Percentiles rank a stretch among this genome's conserved stretches.
Evolutionary conservation across 352 stramenopile species (phyloP).

Genomic region (Globisporangium spiculum): DNA sequence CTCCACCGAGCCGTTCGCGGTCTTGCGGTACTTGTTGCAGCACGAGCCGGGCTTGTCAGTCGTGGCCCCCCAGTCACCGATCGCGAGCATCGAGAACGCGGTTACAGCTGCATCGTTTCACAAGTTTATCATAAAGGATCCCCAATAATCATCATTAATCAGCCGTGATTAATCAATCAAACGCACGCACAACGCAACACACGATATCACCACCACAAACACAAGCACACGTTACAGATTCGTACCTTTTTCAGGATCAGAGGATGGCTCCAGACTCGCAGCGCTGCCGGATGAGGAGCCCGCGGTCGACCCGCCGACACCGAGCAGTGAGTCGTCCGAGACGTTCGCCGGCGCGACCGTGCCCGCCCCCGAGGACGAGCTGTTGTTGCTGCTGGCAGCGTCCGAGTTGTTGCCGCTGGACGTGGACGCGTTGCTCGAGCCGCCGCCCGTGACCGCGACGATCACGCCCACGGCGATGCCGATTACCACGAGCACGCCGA

Average conservation of each 20-base stretch:
- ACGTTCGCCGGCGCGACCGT: slow-evolving; percentile 31
- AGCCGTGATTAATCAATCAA: slow-evolving; percentile 9
- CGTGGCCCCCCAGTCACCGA: slow-evolving; percentile 84
- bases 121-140: slow-evolving; percentile 5
- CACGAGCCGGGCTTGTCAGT: slow-evolving; percentile 85
- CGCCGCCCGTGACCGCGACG: slow-evolving; percentile 48
- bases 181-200: neutral
- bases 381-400: slow-evolving; percentile 12
- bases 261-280: slow-evolving; percentile 41
- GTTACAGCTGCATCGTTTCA: slow-evolving; percentile 21
- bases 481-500: slow-evolving; percentile 69
- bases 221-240: neutral
- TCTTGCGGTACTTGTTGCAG: slow-evolving; percentile 89
- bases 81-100: slow-evolving; percentile 80
- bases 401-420: slow-evolving; percentile 17
- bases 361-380: slow-evolving; percentile 7
- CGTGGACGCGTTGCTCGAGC: slow-evolving; percentile 30
- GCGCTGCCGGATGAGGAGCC: slow-evolving; percentile 23
- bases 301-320: slow-evolving; percentile 22
- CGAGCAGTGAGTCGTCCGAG: slow-evolving; percentile 46
- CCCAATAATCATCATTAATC: slow-evolving; percentile 8
- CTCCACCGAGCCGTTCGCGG: slow-evolving; percentile 70
- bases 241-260: slow-evolving; percentile 46
- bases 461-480: slow-evolving; percentile 62
- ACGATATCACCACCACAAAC: neutral